Evolutionary conservation across 208 protist species (phyloP), one percentile per base, ranked within the genome.

Genomic region (Trypanosoma cruzi): DNA sequence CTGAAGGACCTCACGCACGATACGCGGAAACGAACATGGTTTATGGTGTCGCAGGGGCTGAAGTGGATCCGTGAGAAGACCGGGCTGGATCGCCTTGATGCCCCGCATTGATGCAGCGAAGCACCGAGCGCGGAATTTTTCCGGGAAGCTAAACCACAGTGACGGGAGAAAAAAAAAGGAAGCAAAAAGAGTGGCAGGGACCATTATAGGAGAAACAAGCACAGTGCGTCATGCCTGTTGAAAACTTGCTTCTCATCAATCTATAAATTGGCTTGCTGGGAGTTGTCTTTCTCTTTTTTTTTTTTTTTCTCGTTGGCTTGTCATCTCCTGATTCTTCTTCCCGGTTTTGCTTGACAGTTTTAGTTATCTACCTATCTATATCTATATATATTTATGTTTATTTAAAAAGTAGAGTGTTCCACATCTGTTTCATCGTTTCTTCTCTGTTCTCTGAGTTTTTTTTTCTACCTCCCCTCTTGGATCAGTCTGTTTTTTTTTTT

Each of bases 1-100:
- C 52, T 78, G 40, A 78, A 78, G 52, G 73, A 78, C 61, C 54
- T 78, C 46, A 68, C 73, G 2, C 73, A 78, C 24, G 73, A 78
- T 24, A 78, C 73, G 7, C 73, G 73, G 29, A 71, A 73, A 42
- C 36, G 54, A 37, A 68, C 73, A 1, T 67, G 61, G 60, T 50
- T 52, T 22, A 60, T 63, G 7, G 10, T 78, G 20, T 49, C 64
- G 18, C 24, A 58, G 7, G 61, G 65, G 13, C 71, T 49, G 36
- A 63, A 64, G 28, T 73, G 67, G 73, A n/a, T 78, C 24, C 56
- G 57, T 2, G 57, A 71, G 56, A 55, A 57, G 50, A 46, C 64
- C 7, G 64, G 63, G 52, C 34, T 78, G 18, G 20, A 58, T 48
- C 29, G 53, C 36, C 58, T 32, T 29, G 49, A 62, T 40, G 5